Evolutionary conservation across 2,329 filamentous ascomycete genomes (phyloP).

Genomic region (Trichothecium roseum): DNA sequence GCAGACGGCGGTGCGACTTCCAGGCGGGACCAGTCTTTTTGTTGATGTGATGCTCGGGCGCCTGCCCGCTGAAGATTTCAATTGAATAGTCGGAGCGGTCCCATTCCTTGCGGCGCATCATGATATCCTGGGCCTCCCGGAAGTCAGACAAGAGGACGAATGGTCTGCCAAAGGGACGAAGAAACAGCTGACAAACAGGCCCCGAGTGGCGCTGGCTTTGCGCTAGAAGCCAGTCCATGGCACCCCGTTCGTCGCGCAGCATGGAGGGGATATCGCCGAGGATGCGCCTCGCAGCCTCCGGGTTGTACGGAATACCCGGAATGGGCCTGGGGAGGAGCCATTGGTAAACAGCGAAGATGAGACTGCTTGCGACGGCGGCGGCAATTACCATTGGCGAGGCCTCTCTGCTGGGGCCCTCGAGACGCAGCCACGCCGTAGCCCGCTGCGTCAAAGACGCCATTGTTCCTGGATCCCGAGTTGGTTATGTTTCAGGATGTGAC

Average conservation of each 20-base stretch:
- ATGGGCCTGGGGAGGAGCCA: slow-evolving; percentile 28
- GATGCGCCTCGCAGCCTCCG: slow-evolving; percentile 18
- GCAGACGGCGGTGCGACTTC: slow-evolving; percentile 20
- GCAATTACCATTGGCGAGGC: neutral
- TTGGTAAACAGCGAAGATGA: slow-evolving; percentile 1
- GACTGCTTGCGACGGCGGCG: neutral
- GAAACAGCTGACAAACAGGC: slow-evolving; percentile 36
- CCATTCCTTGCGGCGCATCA: slow-evolving; percentile 33
- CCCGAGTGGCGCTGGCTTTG: slow-evolving; percentile 19
- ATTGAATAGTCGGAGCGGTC: slow-evolving; percentile 26
- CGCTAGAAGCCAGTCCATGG: slow-evolving; percentile 16
- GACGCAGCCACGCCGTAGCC: too few relatives aligned
- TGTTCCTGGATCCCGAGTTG: too few relatives aligned
- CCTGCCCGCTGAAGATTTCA: slow-evolving; percentile 19
- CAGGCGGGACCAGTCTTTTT: slow-evolving; percentile 18
- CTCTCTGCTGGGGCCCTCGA: neutral
- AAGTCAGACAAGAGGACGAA: slow-evolving; percentile 30
- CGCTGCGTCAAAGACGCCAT: too few relatives aligned
- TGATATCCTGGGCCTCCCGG: slow-evolving; percentile 31
- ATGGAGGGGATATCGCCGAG: slow-evolving; percentile 28
- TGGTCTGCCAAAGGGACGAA: slow-evolving; percentile 29
- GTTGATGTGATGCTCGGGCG: slow-evolving; percentile 22
- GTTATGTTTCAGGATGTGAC: too few relatives aligned
- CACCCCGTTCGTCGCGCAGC: slow-evolving; percentile 2
- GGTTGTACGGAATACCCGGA: slow-evolving; percentile 34